Percentiles rank a stretch among this genome's conserved stretches.
phyloP scores from a whole-genome alignment of 208 protist species.

The Cochliopodium minus region DNA sequence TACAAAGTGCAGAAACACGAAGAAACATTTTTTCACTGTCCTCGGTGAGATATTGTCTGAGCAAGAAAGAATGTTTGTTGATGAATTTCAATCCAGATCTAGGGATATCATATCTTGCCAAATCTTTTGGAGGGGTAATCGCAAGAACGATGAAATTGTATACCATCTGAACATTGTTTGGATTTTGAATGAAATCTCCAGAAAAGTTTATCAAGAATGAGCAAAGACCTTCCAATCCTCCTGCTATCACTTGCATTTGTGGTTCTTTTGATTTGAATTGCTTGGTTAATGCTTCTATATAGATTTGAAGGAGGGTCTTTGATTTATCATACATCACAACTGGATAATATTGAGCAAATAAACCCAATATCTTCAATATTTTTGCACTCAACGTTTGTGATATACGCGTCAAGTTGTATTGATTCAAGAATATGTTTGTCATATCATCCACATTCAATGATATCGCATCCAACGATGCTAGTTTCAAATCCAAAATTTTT shows the following conservation, averaged over 20 bases:
- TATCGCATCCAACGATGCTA: no score
- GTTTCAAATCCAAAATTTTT: no score
- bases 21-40: constrained; percentile 17
- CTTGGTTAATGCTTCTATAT: constrained; percentile 9
- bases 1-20: constrained; percentile 10
- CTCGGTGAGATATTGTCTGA: constrained; percentile 21
- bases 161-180: constrained; percentile 13
- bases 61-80: not conserved
- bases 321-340: no score
- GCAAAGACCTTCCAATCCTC: constrained; percentile 3
- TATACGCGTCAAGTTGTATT: no score
- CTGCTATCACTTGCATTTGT: constrained; percentile 4
- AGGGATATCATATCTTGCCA: not conserved
- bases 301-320: no score
- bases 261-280: constrained; percentile 12
- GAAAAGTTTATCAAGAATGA: constrained; percentile 14
- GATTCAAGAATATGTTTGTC: no score
- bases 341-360: no score
- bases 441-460: no score
- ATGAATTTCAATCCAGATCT: constrained; percentile 15
- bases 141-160: constrained; percentile 15
- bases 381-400: no score
- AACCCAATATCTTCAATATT: no score
- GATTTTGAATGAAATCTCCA: constrained; percentile 2
- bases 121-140: not conserved